Evolutionary conservation across 1,284 basidiomycete genomes (phyloP), one percentile per base, ranked within the genome.

Genomic region (Papiliotrema terrestris): DNA sequence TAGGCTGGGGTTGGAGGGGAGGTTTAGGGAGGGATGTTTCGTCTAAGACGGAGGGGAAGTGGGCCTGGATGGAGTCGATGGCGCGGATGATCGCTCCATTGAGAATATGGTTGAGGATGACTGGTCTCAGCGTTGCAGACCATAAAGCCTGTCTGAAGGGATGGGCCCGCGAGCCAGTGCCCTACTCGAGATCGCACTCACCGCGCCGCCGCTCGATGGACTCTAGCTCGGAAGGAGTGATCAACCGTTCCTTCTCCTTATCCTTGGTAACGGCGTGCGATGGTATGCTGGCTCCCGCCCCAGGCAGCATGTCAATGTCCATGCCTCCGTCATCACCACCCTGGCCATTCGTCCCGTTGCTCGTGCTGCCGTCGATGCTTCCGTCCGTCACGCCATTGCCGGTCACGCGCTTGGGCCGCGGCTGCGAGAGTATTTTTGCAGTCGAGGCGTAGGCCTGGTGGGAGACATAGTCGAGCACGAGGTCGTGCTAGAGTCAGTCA

Each of bases 401-500:
- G 22, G 53, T 11, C 5, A 26, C 23, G 20, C 46, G 39, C 39
- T 48, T 37, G 13, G 43, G 35, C 20, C 49, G 51, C 15, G 55
- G 54, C 8, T 49, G 20, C 13, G 60, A 25, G 0, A 75, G 63
- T 14, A 63, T 56, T 17, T 53, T 52, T 5, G 71, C 73, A 0
- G 73, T 75, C 13, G 61, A 61, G 25, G 68, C 46, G 49, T 69
- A 72, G 8, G 67, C 73, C 23, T 63, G 58, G 39, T 65, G 66
- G 43, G 60, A 58, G 48, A 75, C 54, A 49, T 75, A 75, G 55
- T 75, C 69, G n/a, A 72, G 52, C 20, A 75, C 65, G n/a, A 75
- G 59, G 55, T 72, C 69, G 57, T 73, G 71, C 73, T 75, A 23
- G 25, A 2, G 52, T 41, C 25, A 41, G 22, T 29, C 35, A 15